Base-by-base conservation (phyloP, 371 early-diverging fungal genomes). In the Racocetra persica region DNA sequence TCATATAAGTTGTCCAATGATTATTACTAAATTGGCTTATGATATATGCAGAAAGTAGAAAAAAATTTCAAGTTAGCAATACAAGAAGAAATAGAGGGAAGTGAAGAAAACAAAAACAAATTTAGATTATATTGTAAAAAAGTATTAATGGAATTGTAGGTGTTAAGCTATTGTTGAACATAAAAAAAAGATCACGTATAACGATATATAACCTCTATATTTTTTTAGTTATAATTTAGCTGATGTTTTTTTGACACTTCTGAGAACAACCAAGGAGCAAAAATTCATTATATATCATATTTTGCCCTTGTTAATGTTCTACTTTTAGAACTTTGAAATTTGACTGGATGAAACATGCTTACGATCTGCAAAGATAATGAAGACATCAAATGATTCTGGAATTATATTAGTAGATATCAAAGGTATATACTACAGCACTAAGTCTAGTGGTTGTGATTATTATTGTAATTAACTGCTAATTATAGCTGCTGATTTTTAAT, bases 31-130 rank as follows among this genome's bases (percentile, higher is more conserved):
- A 74, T n/a, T n/a, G n/a, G n/a, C 55, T 74, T 14, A 32, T 28
- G 18, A 45, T 69, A 45, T 70, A 38, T 74, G 59, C 5, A 74
- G 59, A 26, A 57, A 74, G 32, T 55, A 7, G 55, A 38, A 52
- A 57, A 73, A 73, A 24, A 73, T 36, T 73, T 73, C 57, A 73
- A 73, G 73, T 18, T 73, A 54, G 73, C 55, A 11, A 52, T 73
- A 0, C 18, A 73, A 54, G 55, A 73, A 36, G 55, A 52, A 73
- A 69, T 69, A 38, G 69, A 69, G 4, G 22, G 69, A 22, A 22
- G 4, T 22, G 49, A 45, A 69, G 55, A 73, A 36, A 36, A 51
- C 4, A 24, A 6, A 0, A 69, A 69, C 11, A 52, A 36, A 10
- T 73, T 73, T 38, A 52, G 73, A 32, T 24, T 73, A 5, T 73